These are phyloP conservation scores for Neotropicomus parvogracilis DNA, from an alignment of 1,284 basidiomycete species.

Conservation along the genomic window DNA sequence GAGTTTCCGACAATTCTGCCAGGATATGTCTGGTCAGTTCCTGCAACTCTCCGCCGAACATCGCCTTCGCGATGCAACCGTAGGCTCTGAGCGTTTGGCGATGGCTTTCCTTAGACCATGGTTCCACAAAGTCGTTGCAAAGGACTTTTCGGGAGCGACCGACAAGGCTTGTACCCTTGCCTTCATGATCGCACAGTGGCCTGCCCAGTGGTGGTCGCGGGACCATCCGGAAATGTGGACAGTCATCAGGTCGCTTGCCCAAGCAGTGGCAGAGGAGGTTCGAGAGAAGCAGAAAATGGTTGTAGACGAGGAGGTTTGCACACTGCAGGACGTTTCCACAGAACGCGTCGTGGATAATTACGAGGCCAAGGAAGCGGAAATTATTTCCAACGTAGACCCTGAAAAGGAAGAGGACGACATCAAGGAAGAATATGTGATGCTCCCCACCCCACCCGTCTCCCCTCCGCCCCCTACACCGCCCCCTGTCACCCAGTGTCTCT, in stretches of 20 bases:
- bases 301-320: conserved; percentile 39
- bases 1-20: conserved; percentile 66
- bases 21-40: conserved; percentile 61
- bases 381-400: conserved; percentile 25
- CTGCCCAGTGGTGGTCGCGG: conserved; percentile 58
- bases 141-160: conserved; percentile 49
- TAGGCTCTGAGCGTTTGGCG: conserved; percentile 62
- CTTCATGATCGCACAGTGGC: conserved; percentile 63
- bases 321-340: conserved; percentile 48
- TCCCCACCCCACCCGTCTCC: conserved; percentile 27
- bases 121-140: conserved; percentile 51
- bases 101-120: conserved; percentile 63
- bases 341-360: conserved; percentile 39
- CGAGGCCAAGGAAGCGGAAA: conserved; percentile 26
- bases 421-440: conserved; percentile 10
- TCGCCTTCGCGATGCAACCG: conserved; percentile 60
- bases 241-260: conserved; percentile 53
- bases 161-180: conserved; percentile 51
- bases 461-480: conserved; percentile 19
- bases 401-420: conserved; percentile 18
- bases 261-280: conserved; percentile 61
- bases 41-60: conserved; percentile 49
- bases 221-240: conserved; percentile 58
- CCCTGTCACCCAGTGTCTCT: conserved; percentile 20
- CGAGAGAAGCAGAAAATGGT: conserved; percentile 46